A percentile compares a stretch with the other conserved stretches of the same genome.
phyloP scores from a whole-genome alignment of 2,329 filamentous ascomycete genomes.

The Aspergillus hiratsukae region DNA sequence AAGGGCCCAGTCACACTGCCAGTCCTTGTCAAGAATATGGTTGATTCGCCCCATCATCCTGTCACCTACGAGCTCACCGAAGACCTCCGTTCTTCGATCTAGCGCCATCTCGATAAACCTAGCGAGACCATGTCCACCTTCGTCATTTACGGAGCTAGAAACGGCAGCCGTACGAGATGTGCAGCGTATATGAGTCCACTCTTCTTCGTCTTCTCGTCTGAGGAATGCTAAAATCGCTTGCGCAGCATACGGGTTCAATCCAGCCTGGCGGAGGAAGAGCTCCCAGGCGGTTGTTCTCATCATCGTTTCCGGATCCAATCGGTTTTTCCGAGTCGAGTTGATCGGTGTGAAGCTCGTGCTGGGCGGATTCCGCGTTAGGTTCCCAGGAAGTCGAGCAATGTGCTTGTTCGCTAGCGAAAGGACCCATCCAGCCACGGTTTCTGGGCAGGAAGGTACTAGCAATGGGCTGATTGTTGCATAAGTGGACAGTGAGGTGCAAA shows the following conservation, averaged over 20 bases:
- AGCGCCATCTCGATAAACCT: constrained; percentile 56
- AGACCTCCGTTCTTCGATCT: constrained; percentile 47
- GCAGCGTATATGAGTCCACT: not conserved
- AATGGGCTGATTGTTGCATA: constrained; percentile 13
- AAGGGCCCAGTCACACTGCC: constrained; percentile 36
- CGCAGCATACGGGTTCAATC: constrained; percentile 68
- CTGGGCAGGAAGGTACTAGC: constrained; percentile 7
- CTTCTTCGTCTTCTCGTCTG: constrained; percentile 20
- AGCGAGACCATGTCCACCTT: constrained; percentile 2
- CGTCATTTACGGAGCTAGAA: not conserved
- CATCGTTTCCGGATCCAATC: constrained; percentile 32
- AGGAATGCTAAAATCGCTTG: constrained; percentile 52
- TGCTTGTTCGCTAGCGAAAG: constrained; percentile 50
- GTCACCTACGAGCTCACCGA: constrained; percentile 54
- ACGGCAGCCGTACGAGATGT: not conserved
- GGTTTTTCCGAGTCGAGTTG: constrained; percentile 6
- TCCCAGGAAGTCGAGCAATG: constrained; percentile 17
- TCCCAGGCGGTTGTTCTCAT: constrained; percentile 65
- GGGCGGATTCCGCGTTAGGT: not conserved
- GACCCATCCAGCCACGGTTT: constrained; percentile 53
- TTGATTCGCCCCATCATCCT: constrained; percentile 52
- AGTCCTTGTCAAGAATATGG: constrained; percentile 48
- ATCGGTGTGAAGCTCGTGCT: constrained; percentile 7
- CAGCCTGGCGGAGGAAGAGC: constrained; percentile 59
- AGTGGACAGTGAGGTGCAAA: constrained; percentile 19